Conservation (phyloP, 2,329 filamentous ascomycete species). For the Colletotrichum sp. region DNA sequence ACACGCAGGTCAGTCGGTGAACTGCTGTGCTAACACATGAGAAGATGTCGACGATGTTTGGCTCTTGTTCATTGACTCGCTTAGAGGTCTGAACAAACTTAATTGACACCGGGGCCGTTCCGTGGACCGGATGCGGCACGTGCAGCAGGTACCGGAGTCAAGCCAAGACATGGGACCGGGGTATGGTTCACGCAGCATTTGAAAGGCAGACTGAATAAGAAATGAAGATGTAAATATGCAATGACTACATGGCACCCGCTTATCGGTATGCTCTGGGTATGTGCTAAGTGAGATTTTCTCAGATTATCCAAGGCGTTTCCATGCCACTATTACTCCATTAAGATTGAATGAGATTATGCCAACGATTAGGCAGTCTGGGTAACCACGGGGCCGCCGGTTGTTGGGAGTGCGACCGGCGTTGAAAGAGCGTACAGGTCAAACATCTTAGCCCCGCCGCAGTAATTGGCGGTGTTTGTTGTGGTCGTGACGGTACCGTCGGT, state of each 20-base stretch:
- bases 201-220: neutral
- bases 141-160: neutral
- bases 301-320: neutral
- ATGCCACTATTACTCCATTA: neutral
- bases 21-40: neutral
- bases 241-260: neutral
- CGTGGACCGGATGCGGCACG: neutral
- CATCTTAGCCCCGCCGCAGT: conserved; percentile 36
- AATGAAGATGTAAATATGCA: neutral
- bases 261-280: neutral
- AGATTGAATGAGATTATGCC: neutral
- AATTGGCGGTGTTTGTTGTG: conserved; percentile 31
- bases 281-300: neutral
- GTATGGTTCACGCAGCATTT: neutral
- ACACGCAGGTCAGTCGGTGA: neutral
- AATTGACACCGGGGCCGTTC: neutral
- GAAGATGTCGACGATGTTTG: neutral
- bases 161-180: neutral
- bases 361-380: conserved; percentile 2
- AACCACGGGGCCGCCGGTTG: conserved; percentile 25
- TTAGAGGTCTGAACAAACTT: neutral
- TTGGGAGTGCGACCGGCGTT: conserved; percentile 23
- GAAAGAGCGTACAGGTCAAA: conserved; percentile 36
- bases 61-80: neutral
- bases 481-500: conserved; percentile 21